Conservation (phyloP, 225 moss, liverwort and hornwort genomes). For the Lunularia cruciata region DNA sequence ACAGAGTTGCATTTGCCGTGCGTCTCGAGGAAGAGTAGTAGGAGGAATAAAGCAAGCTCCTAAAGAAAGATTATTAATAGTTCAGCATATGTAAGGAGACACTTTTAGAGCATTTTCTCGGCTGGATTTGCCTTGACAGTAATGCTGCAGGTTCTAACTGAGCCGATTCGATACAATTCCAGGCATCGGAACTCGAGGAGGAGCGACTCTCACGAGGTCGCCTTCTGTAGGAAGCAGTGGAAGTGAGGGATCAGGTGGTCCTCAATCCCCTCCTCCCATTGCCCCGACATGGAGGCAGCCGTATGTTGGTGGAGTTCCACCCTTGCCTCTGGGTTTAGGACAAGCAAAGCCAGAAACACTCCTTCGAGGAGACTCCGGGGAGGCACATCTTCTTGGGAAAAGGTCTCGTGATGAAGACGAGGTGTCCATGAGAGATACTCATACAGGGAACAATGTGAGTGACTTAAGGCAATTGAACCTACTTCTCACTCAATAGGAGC, state of each 20-base stretch:
- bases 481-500: neutral
- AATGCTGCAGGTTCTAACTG: conserved; percentile 25
- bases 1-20: too few relatives aligned
- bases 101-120: too few relatives aligned
- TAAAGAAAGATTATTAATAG: too few relatives aligned
- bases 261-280: conserved; percentile 64
- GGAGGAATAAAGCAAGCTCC: too few relatives aligned
- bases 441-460: conserved; percentile 71
- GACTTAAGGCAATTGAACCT: conserved; percentile 1
- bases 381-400: conserved; percentile 84
- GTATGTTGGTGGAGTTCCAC: conserved; percentile 70
- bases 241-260: conserved; percentile 91
- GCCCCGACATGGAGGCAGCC: conserved; percentile 67
- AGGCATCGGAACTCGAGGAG: conserved; percentile 44
- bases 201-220: conserved; percentile 61
- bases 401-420: conserved; percentile 87
- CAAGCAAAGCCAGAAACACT: conserved; percentile 79
- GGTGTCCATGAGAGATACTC: conserved; percentile 53
- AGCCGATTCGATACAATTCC: conserved; percentile 26
- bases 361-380: conserved; percentile 65
- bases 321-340: conserved; percentile 66
- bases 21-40: too few relatives aligned
- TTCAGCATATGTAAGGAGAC: too few relatives aligned
- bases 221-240: conserved; percentile 89
- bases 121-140: conserved; percentile 19